Conservation (phyloP, 2,329 filamentous ascomycete genomes). For the Atkinsonella hypoxylon region DNA sequence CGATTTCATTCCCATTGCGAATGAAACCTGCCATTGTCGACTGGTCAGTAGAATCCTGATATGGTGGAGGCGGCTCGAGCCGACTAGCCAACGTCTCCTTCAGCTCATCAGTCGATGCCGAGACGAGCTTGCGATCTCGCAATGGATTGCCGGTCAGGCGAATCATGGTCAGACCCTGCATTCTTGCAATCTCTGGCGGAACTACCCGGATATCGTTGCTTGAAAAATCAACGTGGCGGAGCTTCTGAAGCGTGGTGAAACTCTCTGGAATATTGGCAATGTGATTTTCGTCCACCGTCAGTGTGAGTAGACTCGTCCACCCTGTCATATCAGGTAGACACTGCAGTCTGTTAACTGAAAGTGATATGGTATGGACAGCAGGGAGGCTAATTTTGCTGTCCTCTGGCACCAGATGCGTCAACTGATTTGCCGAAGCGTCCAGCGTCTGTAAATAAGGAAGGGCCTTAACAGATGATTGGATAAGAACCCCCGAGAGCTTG, state of each 20-base stretch:
- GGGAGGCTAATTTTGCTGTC: conserved; percentile 49
- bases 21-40: conserved; percentile 12
- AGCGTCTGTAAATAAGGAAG: conserved; percentile 59
- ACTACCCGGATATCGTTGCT: conserved; percentile 71
- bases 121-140: conserved; percentile 74
- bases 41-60: conserved; percentile 20
- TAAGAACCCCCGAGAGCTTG: conserved; percentile 59
- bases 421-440: conserved; percentile 65
- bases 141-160: conserved; percentile 82
- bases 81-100: conserved; percentile 61
- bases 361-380: conserved; percentile 56
- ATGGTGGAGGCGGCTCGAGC: conserved; percentile 43
- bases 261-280: conserved; percentile 65
- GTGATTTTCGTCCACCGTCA: conserved; percentile 73
- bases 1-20: conserved; percentile 21
- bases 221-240: conserved; percentile 72
- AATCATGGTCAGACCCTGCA: conserved; percentile 66
- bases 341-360: conserved; percentile 73
- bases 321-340: conserved; percentile 59
- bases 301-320: conserved; percentile 61
- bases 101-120: conserved; percentile 67
- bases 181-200: conserved; percentile 64
- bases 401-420: conserved; percentile 41
- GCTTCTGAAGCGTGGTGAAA: conserved; percentile 52
- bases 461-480: conserved; percentile 46